Evolutionary conservation across 2,329 filamentous ascomycete species (phyloP), one percentile per base, ranked within the genome.

Genomic region (Fusarium beomiforme): DNA sequence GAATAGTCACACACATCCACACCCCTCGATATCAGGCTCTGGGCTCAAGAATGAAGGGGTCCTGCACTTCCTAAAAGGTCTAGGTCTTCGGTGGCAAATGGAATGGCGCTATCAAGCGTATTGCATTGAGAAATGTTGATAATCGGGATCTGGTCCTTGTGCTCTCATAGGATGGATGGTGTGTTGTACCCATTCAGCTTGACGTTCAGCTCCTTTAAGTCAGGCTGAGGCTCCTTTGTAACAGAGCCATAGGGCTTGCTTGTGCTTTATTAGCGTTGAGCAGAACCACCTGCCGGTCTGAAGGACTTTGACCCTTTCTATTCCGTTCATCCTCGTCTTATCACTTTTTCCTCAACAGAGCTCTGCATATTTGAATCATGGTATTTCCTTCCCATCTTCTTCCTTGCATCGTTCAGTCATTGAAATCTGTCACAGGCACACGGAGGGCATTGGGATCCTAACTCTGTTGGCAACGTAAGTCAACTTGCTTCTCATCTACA

Each of bases 361-460:
- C 47, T 59, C 26, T 43, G 39, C 47, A 49, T 73, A 73, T 59
- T 62, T 72, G 60, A 74, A 69, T 29, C 64, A 75, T 75, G 71
- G 73, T 74, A 34, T n/a, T 64, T 42, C 57, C 34, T 47, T 26
- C 39, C 41, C 42, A 5, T 61, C 5, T 14, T 11, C n/a, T 19
- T 16, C 3, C 17, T 23, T 34, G 5, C 43, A 29, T 44, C 36
- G 24, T 19, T 31, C 42, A 29, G 29, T 39, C 57, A 19, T 65
- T 72, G 17, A 58, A 21, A 43, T 17, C 39, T 34, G 8, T 19
- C 3, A 34, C 46, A 76, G 74, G 60, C 68, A 59, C 74, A 76
- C 72, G 74, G 74, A 63, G 74, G 74, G 1, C 53, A 67, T 33
- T 76, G 65, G 50, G 74, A 76, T 43, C 74, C 74, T 36, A 76